Base-by-base conservation (phyloP, 805 yeast species). In the Priceomyces carsonii region DNA sequence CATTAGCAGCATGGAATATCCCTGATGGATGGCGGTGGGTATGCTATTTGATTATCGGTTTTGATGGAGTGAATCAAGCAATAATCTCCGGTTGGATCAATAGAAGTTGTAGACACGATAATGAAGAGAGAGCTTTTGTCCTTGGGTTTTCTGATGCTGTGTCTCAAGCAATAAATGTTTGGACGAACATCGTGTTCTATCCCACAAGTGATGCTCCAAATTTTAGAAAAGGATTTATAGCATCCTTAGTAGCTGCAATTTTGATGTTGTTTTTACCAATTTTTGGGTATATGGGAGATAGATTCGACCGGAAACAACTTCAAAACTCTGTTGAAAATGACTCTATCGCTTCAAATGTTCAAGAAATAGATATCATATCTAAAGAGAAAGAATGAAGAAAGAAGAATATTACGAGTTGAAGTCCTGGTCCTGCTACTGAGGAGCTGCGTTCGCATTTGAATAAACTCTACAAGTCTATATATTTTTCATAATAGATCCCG, bases 121-220 rank as follows among this genome's bases (percentile, higher is more conserved):
- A 30, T 9, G 33, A 30, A 30, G 33, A 30, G 16, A 30, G 33
- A 20, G 33, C 33, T 3, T 30, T 30, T 20, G 33, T 30, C 14
- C 26, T 30, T 19, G 33, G 33, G 8, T 30, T 20, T 19, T 30
- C 33, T 5, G 33, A 30, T 19, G 33, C 33, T 6, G 33, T 30
- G 14, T 69, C 73, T 6, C 71, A 69, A 36, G 70, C 71, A 7
- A 63, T 67, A 54, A 69, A 67, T 35, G 61, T 69, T 32, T 69
- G 74, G 68, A 68, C 73, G 8, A 69, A 66, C 39, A 65, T 69
- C 36, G 73, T 54, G 3, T 65, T 66, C 38, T 69, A 52, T 42
- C 73, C 73, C 6, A 67, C 74, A 0, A 47, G 47, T 8, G 37
- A 60, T n/a, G 63, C 69, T 3, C 74, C 74, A 2, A 40, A 58